Evolutionary conservation across 371 early-diverging fungal species (phyloP).

Genomic region (Mortierella sp.): DNA sequence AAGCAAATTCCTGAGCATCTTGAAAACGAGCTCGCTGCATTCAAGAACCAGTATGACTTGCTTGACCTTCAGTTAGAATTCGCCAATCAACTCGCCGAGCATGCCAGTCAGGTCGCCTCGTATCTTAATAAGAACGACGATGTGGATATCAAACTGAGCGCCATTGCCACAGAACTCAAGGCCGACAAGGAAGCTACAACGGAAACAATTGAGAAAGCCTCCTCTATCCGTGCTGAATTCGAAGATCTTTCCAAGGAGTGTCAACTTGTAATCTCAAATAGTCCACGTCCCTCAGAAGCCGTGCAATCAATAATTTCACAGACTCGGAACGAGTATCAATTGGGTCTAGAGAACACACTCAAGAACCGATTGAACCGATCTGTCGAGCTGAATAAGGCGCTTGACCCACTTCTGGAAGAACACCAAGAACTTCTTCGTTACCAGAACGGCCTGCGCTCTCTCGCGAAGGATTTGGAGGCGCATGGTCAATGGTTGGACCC

Average conservation of each 20-base stretch:
- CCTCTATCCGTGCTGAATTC: slow-evolving; percentile 6
- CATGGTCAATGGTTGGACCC: slow-evolving; percentile 27
- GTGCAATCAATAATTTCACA: not conserved
- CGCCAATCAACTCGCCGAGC: slow-evolving; percentile 25
- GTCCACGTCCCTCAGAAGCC: slow-evolving; percentile 14
- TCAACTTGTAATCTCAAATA: slow-evolving; percentile 3
- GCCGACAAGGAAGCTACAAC: slow-evolving; percentile 31
- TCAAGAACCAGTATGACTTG: slow-evolving; percentile 32
- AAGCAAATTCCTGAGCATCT: slow-evolving; percentile 19
- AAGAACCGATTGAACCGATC: slow-evolving; percentile 15
- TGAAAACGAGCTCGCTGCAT: slow-evolving; percentile 20
- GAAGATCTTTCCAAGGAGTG: slow-evolving; percentile 20
- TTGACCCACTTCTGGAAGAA: slow-evolving; percentile 35
- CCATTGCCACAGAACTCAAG: slow-evolving; percentile 30
- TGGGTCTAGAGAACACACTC: slow-evolving; percentile 20
- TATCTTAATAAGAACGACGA: slow-evolving; percentile 30
- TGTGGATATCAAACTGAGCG: slow-evolving; percentile 21
- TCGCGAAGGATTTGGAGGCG: slow-evolving; percentile 14
- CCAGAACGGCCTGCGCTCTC: slow-evolving; percentile 38
- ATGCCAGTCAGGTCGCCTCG: slow-evolving; percentile 27
- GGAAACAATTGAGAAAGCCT: slow-evolving; percentile 18
- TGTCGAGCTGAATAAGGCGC: slow-evolving; percentile 8
- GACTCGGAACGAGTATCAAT: slow-evolving; percentile 2
- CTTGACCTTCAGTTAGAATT: slow-evolving; percentile 32
- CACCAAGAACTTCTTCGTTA: slow-evolving; percentile 30